phyloP scores from a whole-genome alignment of 768 basidiomycete genomes.

The Suillus tomentosus region DNA sequence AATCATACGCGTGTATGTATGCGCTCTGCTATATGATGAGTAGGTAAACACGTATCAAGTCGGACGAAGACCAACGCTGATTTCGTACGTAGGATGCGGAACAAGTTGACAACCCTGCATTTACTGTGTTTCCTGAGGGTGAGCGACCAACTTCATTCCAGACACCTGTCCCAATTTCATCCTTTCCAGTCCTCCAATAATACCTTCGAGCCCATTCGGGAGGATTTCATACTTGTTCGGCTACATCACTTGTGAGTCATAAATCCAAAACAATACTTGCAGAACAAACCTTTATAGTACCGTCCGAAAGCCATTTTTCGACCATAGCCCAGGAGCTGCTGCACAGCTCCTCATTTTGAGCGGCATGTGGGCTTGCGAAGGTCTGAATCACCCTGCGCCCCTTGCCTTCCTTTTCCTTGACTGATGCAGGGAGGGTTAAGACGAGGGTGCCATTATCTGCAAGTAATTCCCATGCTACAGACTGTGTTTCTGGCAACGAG shows the following conservation, averaged over 20 bases:
- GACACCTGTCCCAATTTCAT: slow-evolving; percentile 41
- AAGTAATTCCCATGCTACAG: slow-evolving; percentile 34
- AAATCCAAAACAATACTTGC: background rate
- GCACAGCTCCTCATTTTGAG: slow-evolving; percentile 23
- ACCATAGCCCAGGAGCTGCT: slow-evolving; percentile 22
- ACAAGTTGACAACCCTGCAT: no score
- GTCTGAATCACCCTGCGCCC: slow-evolving; percentile 25
- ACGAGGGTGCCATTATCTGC: slow-evolving; percentile 37
- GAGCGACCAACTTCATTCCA: slow-evolving; percentile 44
- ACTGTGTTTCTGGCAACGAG: slow-evolving; percentile 37
- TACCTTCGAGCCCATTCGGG: slow-evolving; percentile 40
- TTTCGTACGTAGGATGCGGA: no score
- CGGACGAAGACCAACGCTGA: no score
- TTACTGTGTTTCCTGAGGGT: slow-evolving; percentile 40
- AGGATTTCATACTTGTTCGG: slow-evolving; percentile 45
- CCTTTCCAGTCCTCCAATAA: slow-evolving; percentile 38
- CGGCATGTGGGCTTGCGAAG: slow-evolving; percentile 23
- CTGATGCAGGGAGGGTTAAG: slow-evolving; percentile 24
- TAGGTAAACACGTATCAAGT: no score
- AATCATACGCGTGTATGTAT: no score
- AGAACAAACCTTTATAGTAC: slow-evolving; percentile 27
- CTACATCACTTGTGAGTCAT: slow-evolving; percentile 23
- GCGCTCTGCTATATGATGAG: no score
- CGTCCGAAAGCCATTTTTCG: slow-evolving; percentile 29
- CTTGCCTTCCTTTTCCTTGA: slow-evolving; percentile 27